Percentiles rank a stretch among this genome's conserved stretches.
phyloP scores from a whole-genome alignment of 1,284 basidiomycete species.

The Sporisorium sorghi region DNA sequence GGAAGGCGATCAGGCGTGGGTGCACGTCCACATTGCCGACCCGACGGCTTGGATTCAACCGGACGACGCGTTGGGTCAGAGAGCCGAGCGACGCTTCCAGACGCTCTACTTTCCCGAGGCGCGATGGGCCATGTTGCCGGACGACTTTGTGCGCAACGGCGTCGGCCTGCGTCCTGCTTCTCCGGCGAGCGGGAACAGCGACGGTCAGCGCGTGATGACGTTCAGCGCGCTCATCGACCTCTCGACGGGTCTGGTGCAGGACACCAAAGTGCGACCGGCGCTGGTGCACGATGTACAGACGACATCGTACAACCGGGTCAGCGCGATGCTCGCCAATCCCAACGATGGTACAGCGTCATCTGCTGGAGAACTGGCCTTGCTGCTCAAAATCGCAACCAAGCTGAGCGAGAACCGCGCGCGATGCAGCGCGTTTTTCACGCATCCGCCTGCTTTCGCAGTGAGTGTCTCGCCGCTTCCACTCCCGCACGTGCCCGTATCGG shows the following conservation, averaged over 20 bases:
- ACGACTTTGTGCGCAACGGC: slow-evolving; percentile 70
- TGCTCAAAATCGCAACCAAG: slow-evolving; percentile 69
- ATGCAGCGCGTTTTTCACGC: slow-evolving; percentile 6
- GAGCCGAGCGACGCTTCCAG: slow-evolving; percentile 46
- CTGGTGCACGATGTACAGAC: slow-evolving; percentile 78
- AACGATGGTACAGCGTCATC: slow-evolving; percentile 33
- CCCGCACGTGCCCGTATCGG: slow-evolving; percentile 12
- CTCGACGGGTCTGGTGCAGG: slow-evolving; percentile 76
- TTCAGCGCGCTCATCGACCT: slow-evolving; percentile 82
- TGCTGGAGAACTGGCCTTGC: slow-evolving; percentile 70
- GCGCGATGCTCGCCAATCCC: slow-evolving; percentile 19
- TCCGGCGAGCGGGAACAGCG: slow-evolving; percentile 69
- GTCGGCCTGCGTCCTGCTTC: slow-evolving; percentile 40
- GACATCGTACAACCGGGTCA: slow-evolving; percentile 79
- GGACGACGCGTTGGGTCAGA: slow-evolving; percentile 73
- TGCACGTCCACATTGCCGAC: slow-evolving; percentile 94
- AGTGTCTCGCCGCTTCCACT: slow-evolving; percentile 37
- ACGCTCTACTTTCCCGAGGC: slow-evolving; percentile 62
- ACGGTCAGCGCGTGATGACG: slow-evolving; percentile 75
- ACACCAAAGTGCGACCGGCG: slow-evolving; percentile 79
- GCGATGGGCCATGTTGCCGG: slow-evolving; percentile 71
- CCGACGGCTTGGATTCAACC: slow-evolving; percentile 84
- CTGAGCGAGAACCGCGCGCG: slow-evolving; percentile 34
- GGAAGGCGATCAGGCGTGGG: slow-evolving; percentile 74
- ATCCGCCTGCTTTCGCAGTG: neutral